These are phyloP conservation scores for Nicotiana tabacum DNA, from an alignment of 257 asterid species.

Conservation along the genomic window DNA sequence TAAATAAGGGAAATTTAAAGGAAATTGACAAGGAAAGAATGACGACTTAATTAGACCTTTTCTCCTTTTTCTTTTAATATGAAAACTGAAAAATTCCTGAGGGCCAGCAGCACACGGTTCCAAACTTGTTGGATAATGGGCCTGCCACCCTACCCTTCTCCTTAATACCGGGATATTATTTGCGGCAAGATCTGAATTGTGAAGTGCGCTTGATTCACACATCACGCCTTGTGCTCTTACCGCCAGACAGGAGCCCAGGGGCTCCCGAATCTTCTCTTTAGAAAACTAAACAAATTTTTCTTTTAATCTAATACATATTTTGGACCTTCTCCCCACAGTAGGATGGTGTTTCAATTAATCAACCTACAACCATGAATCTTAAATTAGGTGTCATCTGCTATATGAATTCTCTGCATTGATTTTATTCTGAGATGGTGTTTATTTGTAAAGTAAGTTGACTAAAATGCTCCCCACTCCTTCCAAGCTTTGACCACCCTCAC, in stretches of 20 bases:
- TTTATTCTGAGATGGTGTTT: background rate
- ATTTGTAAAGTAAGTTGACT: background rate
- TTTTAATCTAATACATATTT: background rate
- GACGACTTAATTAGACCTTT: background rate
- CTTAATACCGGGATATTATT: background rate
- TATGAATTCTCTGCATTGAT: background rate
- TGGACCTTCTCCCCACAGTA: background rate
- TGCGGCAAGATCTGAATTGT: background rate
- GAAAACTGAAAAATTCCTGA: background rate
- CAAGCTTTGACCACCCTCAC: background rate
- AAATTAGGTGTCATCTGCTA: background rate
- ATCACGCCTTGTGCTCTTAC: background rate
- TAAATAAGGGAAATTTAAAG: background rate
- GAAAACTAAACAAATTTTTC: background rate
- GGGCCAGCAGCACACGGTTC: background rate
- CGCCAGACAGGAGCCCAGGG: background rate
- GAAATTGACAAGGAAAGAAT: background rate
- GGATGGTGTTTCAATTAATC: background rate
- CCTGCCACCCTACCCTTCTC: background rate
- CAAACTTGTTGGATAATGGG: background rate
- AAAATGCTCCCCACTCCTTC: background rate
- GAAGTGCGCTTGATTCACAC: background rate
- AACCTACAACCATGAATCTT: background rate
- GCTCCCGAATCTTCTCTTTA: background rate
- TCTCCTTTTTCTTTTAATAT: too few relatives aligned